A percentile compares a stretch with the other conserved stretches of the same genome.
phyloP scores from a whole-genome alignment of 2,329 filamentous ascomycete species.

The Botrytis aclada region DNA sequence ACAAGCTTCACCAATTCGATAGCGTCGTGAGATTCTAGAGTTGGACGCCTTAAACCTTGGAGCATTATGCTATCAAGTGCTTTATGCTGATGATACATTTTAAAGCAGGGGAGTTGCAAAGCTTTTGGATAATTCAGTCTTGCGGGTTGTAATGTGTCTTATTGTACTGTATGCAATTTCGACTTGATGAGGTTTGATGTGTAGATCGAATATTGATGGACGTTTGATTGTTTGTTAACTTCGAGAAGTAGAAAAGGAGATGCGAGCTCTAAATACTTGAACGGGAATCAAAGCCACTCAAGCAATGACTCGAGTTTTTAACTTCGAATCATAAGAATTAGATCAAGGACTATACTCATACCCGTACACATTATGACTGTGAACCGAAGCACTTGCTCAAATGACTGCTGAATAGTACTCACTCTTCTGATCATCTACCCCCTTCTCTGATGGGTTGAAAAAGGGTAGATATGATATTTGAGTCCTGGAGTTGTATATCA shows the following conservation, averaged over 20 bases:
- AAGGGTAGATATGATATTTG: not conserved
- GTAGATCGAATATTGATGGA: not conserved
- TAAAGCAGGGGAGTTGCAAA: too few species aligned
- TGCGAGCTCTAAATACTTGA: not conserved
- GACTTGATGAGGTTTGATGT: not conserved
- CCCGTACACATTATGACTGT: not conserved
- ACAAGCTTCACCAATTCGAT: too few species aligned
- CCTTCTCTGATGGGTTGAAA: not conserved
- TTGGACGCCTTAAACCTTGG: too few species aligned
- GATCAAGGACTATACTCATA: not conserved
- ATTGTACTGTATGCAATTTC: not conserved
- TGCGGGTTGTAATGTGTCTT: not conserved
- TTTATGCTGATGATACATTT: too few species aligned
- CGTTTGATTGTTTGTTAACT: too few species aligned
- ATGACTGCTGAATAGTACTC: not conserved
- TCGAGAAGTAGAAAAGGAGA: not conserved
- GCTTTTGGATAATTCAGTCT: not conserved
- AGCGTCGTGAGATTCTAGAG: too few species aligned
- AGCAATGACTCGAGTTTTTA: not conserved
- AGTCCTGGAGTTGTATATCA: not conserved
- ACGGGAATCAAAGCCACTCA: too few species aligned
- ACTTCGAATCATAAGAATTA: not conserved
- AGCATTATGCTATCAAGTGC: too few species aligned
- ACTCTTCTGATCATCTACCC: not conserved
- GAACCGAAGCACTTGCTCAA: not conserved